Evolutionary conservation across 2,329 filamentous ascomycete species (phyloP), one percentile per base, ranked within the genome.

Genomic region (Fusarium coffeatum): DNA sequence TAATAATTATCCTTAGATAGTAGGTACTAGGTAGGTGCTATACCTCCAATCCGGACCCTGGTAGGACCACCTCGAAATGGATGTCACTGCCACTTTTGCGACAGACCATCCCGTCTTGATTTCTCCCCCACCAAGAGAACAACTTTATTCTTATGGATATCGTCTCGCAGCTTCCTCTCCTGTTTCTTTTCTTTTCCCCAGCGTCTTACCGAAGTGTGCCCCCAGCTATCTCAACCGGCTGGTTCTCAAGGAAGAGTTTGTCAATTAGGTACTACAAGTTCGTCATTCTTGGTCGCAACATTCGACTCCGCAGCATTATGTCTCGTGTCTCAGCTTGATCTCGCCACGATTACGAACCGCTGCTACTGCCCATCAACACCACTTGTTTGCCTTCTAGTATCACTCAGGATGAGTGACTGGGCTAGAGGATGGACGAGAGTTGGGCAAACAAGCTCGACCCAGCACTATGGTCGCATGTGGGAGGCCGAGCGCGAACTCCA

Each of bases 371-470:
- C 37, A 30, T 18, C 47, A 15, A 40, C 65, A 22, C 49, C 27
- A 47, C 48, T 22, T 23, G 12, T n/a, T 40, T 40, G 7, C 22
- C 25, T 37, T 12, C 40, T 22, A 8, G 28, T 41, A 34, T 16
- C 32, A 30, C 25, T 23, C 48, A 66, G 20, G 10, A 79, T 79
- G 78, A 71, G 69, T 48, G 76, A 79, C 61, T 72, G 75, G 67
- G 60, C 64, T 27, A 68, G 71, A 55, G 77, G 75, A 59, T 80
- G 78, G 78, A 78, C 76, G 43, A 77, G 74, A 42, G 75, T 80
- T 47, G 77, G 78, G 55, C 74, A 76, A 55, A 60, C 67, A 47
- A 66, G 66, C 27, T 67, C 67, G 27, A 65, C 59, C 45, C 72
- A 71, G 22, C 55, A 57, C 18, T 71, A 72, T 53, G 69, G 66